Evolutionary conservation across 148 eudicot species (phyloP), one percentile per base, ranked within the genome.

Genomic region (Rhododendron molle): DNA sequence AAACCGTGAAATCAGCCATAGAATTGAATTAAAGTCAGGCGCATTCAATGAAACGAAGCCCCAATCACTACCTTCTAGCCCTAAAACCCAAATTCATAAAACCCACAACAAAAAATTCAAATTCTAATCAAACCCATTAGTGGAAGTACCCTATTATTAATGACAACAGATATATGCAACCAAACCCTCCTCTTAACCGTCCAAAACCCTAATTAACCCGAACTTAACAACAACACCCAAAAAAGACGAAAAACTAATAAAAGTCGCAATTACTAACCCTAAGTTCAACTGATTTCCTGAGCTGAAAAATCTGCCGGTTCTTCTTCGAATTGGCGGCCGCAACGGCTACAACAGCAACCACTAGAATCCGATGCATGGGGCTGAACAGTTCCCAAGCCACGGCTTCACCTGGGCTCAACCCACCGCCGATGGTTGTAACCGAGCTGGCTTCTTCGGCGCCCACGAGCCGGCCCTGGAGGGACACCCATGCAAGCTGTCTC

Each of bases 371-470:
- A 4, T 96, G 96, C 76, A 96, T 91, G 5, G 99, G 99, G 83
- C 88, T 94, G 43, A 96, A 95, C 16, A 96, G 90, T 82, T 92
- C 95, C 99, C 98, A 96, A 54, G 92, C 93, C 46, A 93, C 84
- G 0, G 94, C 95, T 85, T 95, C 90, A n/a, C 89, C 34, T 0
- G 65, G 81, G 81, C 80, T 84, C 83, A 95, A 85, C 0, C 90
- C 88, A 4, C 91, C 92, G 1, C 89, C 92, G 10, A 95, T 86
- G 32, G 93, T 79, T 82, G 85, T 79, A 80, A 93, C 93, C 46
- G 96, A 90, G 86, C 87, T 92, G 76, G 96, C 97, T 85, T 96
- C 95, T 28, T 96, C 94, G 49, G 96, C 99, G 2, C 97, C 94
- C 2, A 96, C 87, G 11, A 96, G 88, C 80, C 96, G 91, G 5